Evolutionary conservation across 2,329 filamentous ascomycete genomes (phyloP).

Genomic region (Penicillium sp.): DNA sequence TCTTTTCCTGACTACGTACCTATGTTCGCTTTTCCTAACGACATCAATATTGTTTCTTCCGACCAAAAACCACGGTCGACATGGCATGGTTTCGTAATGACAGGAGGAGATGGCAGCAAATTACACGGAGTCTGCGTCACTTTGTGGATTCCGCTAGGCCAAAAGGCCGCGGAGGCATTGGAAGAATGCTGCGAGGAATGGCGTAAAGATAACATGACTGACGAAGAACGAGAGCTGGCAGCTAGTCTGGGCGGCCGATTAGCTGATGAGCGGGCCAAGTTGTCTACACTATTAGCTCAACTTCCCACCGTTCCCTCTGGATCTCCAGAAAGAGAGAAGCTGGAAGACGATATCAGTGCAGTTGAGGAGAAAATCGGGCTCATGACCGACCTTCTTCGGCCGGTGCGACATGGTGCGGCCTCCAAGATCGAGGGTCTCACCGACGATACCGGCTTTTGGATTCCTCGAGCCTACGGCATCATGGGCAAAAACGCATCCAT

Average conservation of each 20-base stretch:
- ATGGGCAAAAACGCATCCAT: constrained; percentile 78
- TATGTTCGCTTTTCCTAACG: constrained; percentile 99
- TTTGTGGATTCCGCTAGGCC: constrained; percentile 84
- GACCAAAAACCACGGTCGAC: constrained; percentile 93
- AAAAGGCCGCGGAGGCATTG: constrained; percentile 73
- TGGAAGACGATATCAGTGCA: constrained; percentile 91
- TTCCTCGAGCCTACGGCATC: constrained; percentile 87
- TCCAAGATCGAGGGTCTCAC: constrained; percentile 97
- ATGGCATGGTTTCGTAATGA: constrained; percentile 99
- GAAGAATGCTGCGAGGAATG: constrained; percentile 74
- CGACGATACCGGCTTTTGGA: constrained; percentile 94
- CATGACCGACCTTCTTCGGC: constrained; percentile 93
- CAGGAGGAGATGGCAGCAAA: constrained; percentile 83
- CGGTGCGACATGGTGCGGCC: constrained; percentile 87
- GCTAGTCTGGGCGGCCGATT: constrained; percentile 86
- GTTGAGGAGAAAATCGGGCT: constrained; percentile 96
- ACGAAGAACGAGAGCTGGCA: constrained; percentile 90
- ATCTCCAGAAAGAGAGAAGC: constrained; percentile 70
- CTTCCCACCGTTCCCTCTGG: constrained; percentile 78
- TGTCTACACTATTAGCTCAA: constrained; percentile 81
- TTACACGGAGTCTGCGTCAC: constrained; percentile 88
- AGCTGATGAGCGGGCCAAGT: constrained; percentile 79
- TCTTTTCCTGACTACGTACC: constrained; percentile 95
- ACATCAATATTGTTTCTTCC: constrained; percentile 93
- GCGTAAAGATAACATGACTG: constrained; percentile 94